Percentiles rank a stretch among this genome's conserved stretches.
Evolutionary conservation across 208 protist species (phyloP).

Genomic region (Trypanosoma brucei): DNA sequence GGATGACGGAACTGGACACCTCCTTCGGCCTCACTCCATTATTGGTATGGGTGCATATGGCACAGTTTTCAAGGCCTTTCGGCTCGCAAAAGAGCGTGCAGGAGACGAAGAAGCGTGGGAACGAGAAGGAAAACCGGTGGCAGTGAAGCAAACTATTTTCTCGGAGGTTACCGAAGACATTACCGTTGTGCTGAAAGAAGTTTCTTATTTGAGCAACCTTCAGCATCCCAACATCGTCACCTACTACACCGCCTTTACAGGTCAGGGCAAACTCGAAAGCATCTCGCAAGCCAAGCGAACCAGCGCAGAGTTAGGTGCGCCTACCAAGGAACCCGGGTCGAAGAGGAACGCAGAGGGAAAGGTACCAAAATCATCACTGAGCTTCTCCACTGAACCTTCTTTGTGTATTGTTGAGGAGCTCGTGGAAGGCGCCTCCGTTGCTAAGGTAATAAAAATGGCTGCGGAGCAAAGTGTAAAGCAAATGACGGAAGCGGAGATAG

Average conservation of each 20-base stretch:
- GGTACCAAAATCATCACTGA: constrained; percentile 1
- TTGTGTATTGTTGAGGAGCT: constrained; percentile 45
- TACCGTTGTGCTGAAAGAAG: constrained; percentile 26
- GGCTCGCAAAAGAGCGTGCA: constrained; percentile 7
- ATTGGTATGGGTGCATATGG: constrained; percentile 29
- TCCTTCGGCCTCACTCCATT: constrained; percentile 22
- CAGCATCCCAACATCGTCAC: constrained; percentile 26
- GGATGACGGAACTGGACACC: constrained; percentile 28
- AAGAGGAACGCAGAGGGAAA: not conserved
- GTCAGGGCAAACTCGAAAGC: not conserved
- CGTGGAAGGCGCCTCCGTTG: constrained; percentile 27
- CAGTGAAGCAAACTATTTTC: constrained; percentile 28
- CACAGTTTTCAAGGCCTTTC: constrained; percentile 30
- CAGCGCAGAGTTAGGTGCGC: not conserved
- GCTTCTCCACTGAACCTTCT: constrained; percentile 13
- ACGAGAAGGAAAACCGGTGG: constrained; percentile 10
- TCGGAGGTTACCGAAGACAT: constrained; percentile 26
- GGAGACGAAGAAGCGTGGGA: constrained; percentile 18
- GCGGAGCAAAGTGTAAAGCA: constrained; percentile 5
- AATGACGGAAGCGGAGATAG: constrained; percentile 51
- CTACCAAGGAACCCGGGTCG: not conserved
- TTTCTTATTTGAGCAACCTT: constrained; percentile 27
- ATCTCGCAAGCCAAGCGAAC: too few relatives aligned
- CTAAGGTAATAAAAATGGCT: constrained; percentile 24
- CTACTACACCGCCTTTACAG: constrained; percentile 29